Evolutionary conservation across 2,329 filamentous ascomycete genomes (phyloP).

Genomic region (Aspergillus intermedius): DNA sequence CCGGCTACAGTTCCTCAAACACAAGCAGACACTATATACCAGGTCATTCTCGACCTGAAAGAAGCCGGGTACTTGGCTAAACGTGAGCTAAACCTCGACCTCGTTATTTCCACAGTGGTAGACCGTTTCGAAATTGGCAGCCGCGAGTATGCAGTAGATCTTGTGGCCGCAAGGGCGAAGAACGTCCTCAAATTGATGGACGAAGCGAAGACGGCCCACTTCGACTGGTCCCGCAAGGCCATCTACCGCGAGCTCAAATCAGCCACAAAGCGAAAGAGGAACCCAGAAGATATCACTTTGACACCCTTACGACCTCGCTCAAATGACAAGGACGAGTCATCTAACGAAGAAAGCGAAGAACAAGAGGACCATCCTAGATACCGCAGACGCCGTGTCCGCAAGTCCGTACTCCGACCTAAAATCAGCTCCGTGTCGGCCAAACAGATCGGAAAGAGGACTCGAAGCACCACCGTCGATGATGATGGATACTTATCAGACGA

Average conservation of each 20-base stretch:
- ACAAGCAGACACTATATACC: constrained; percentile 33
- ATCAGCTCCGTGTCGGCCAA: constrained; percentile 33
- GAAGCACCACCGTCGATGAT: constrained; percentile 21
- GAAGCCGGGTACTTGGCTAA: constrained; percentile 36
- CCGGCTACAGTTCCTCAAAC: constrained; percentile 21
- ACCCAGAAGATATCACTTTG: constrained; percentile 22
- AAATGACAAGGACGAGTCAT: constrained; percentile 22
- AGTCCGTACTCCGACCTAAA: constrained; percentile 42
- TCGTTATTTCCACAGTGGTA: constrained; percentile 25
- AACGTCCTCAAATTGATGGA: constrained; percentile 32
- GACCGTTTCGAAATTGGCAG: constrained; percentile 29
- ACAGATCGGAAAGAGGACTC: constrained; percentile 36
- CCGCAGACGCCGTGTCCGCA: constrained; percentile 28
- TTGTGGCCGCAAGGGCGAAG: constrained; percentile 28
- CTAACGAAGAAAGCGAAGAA: constrained; percentile 25
- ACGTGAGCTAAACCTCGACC: constrained; percentile 33
- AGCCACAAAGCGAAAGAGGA: constrained; percentile 19
- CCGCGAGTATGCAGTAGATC: constrained; percentile 29
- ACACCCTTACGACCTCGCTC: constrained; percentile 29
- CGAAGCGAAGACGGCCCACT: constrained; percentile 27
- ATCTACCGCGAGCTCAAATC: constrained; percentile 37
- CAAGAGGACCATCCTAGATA: constrained; percentile 18
- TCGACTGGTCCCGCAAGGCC: constrained; percentile 37
- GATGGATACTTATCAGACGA: constrained; percentile 21
- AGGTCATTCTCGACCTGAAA: constrained; percentile 32